phyloP scores from a whole-genome alignment of 2,329 filamentous ascomycete genomes.

The Clonostachys solani region DNA sequence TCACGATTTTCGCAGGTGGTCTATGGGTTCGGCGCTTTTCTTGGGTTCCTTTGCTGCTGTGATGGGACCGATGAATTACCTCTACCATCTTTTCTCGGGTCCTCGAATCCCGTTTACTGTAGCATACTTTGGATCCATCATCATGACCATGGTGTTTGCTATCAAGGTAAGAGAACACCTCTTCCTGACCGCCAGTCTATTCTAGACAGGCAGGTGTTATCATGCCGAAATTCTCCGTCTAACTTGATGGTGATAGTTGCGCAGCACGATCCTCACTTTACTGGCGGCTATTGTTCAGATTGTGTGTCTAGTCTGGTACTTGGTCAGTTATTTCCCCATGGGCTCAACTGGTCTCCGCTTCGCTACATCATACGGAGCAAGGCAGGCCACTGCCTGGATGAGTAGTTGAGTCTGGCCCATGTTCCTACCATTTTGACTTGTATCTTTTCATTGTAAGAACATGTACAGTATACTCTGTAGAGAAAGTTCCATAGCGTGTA shows the following conservation, averaged over 20 bases:
- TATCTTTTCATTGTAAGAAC: constrained; percentile 1
- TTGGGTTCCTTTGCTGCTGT: constrained; percentile 88
- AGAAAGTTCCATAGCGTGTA: too few species aligned
- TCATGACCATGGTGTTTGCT: constrained; percentile 85
- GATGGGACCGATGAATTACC: constrained; percentile 84
- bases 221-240: not conserved
- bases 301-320: constrained; percentile 82
- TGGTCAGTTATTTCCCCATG: constrained; percentile 98
- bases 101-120: constrained; percentile 87
- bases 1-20: constrained; percentile 67
- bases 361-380: constrained; percentile 80
- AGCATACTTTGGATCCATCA: constrained; percentile 91
- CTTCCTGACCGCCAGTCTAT: constrained; percentile 3
- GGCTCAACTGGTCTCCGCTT: constrained; percentile 83
- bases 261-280: constrained; percentile 79
- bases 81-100: constrained; percentile 78
- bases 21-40: constrained; percentile 86
- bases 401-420: constrained; percentile 47
- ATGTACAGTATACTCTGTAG: not conserved
- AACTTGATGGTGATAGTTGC: constrained; percentile 52
- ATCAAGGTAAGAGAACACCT: constrained; percentile 71
- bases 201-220: too few species aligned
- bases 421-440: too few species aligned
- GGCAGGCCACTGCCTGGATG: constrained; percentile 85
- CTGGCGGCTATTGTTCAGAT: constrained; percentile 81